These are phyloP conservation scores for Rhizopogon rudus DNA, from an alignment of 768 basidiomycete species.

Conservation along the genomic window DNA sequence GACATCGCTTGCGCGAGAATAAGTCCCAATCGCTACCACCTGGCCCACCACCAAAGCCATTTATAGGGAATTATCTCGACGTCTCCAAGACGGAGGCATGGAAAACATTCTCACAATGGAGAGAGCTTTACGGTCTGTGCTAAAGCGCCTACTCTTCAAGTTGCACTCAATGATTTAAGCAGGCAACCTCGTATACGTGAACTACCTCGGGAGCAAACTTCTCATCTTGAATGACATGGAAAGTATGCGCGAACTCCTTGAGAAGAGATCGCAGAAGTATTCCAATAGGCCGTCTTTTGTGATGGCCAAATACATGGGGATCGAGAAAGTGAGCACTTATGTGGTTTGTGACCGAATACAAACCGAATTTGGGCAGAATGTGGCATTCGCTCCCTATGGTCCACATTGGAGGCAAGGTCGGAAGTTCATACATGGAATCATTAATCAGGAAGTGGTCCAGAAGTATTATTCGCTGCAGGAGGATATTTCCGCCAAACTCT, in stretches of 20 bases:
- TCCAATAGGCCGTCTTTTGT: conserved; percentile 4
- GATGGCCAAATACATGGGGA: conserved; percentile 5
- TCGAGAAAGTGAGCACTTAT: background rate
- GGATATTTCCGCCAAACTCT: conserved; percentile 1
- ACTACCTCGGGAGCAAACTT: conserved; percentile 7
- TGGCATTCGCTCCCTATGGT: conserved; percentile 12
- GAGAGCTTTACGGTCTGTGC: conserved; percentile 8
- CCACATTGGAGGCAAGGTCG: conserved; percentile 8
- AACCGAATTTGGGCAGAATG: background rate
- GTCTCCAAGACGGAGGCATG: conserved; percentile 16
- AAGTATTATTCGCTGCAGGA: conserved; percentile 4
- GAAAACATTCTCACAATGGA: conserved; percentile 19
- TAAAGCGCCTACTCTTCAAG: background rate
- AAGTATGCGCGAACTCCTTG: conserved; percentile 25
- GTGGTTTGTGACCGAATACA: background rate
- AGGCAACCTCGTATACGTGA: conserved; percentile 14
- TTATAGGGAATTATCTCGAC: conserved; percentile 23
- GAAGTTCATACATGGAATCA: background rate
- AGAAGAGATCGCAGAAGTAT: conserved; percentile 23
- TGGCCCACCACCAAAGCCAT: conserved; percentile 18
- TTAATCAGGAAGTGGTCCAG: conserved; percentile 3
- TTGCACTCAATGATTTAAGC: background rate
- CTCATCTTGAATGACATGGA: conserved; percentile 19
- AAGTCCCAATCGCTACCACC: conserved; percentile 18
- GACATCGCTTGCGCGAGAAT: background rate